phyloP scores from a whole-genome alignment of 176 grass and related monocot species.

The Olyra latifolia region DNA sequence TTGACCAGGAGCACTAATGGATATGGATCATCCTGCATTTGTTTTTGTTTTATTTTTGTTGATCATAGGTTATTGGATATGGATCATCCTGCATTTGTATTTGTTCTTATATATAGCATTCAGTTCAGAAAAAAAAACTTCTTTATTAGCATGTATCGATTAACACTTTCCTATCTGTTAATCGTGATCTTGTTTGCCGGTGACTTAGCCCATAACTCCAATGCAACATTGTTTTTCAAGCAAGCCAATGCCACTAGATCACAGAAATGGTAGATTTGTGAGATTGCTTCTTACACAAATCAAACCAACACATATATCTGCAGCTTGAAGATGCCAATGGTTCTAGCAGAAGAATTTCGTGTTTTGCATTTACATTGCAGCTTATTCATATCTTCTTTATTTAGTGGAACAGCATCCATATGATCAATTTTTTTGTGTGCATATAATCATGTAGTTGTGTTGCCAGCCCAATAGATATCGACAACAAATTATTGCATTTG shows the following conservation, averaged over 20 bases:
- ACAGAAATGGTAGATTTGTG: slow-evolving; percentile 4
- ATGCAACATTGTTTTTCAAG: neutral
- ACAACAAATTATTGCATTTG: neutral
- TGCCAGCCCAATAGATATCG: neutral
- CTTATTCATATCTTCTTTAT: slow-evolving; percentile 7
- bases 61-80: neutral
- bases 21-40: neutral
- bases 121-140: no score
- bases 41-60: no score
- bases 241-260: neutral
- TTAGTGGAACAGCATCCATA: neutral
- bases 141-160: neutral
- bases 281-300: neutral
- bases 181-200: neutral
- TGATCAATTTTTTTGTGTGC: neutral
- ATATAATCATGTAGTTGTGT: neutral
- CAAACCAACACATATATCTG: neutral
- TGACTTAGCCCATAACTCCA: neutral
- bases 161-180: neutral
- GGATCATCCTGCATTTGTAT: neutral
- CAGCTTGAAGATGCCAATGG: slow-evolving; percentile 10
- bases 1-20: neutral
- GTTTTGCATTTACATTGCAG: neutral
- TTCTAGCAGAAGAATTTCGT: slow-evolving; percentile 20
- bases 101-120: no score